Evolutionary conservation across 179 eudicot species (phyloP).

Genomic region (Vitellaria paradoxa): DNA sequence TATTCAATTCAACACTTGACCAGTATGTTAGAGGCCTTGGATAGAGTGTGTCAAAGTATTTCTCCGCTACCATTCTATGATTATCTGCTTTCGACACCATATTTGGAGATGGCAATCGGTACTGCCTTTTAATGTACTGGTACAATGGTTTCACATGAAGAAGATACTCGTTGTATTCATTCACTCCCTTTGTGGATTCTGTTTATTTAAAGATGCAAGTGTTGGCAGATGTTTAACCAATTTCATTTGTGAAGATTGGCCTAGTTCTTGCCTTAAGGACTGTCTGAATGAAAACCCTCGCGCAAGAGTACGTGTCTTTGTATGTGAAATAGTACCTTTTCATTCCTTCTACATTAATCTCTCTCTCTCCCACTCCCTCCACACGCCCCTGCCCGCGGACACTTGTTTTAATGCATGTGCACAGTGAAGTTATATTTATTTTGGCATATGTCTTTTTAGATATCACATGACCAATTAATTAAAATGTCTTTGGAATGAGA

Average conservation of each 20-base stretch:
- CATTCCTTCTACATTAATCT: not conserved
- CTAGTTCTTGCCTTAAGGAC: not conserved
- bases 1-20: slow-evolving; percentile 73
- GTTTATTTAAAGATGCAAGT: not conserved
- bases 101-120: not conserved
- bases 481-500: no score
- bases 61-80: not conserved
- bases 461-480: no score
- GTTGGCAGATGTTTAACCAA: not conserved
- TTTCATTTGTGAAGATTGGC: not conserved
- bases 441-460: no score
- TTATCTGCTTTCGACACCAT: not conserved
- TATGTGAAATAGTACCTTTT: not conserved
- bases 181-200: not conserved
- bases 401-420: no score
- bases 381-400: no score
- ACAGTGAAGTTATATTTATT: no score
- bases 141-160: not conserved
- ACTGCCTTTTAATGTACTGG: not conserved
- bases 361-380: not conserved
- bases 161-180: not conserved
- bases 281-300: not conserved
- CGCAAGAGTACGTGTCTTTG: not conserved
- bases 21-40: slow-evolving; percentile 78
- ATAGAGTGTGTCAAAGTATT: slow-evolving; percentile 16